phyloP scores from a whole-genome alignment of 257 asterid genomes.

The Solanum verrucosum region DNA sequence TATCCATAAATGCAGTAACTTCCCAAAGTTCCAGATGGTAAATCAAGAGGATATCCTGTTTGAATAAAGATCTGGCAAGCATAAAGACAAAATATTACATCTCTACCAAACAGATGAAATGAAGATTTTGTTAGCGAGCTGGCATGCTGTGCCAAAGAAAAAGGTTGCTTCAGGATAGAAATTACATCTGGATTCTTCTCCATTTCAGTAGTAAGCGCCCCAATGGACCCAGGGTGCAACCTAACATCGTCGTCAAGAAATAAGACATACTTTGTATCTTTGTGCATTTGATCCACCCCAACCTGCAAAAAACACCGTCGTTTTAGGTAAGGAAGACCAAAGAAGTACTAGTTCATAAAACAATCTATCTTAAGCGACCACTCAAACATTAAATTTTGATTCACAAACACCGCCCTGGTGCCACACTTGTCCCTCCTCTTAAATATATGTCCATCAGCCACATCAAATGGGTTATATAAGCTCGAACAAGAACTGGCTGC shows the following conservation, averaged over 20 bases:
- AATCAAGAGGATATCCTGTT: conserved; percentile 98
- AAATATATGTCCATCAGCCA: background rate
- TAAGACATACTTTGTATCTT: conserved; percentile 81
- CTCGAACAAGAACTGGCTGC: background rate
- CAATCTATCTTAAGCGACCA: background rate
- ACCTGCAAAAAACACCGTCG: conserved; percentile 33
- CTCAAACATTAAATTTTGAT: background rate
- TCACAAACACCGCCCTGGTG: background rate
- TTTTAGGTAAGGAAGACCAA: background rate
- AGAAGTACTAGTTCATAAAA: background rate
- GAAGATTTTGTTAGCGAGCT: background rate
- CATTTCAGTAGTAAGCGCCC: conserved; percentile 94
- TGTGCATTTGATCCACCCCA: conserved; percentile 93
- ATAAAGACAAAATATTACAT: conserved; percentile 5
- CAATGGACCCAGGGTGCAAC: conserved; percentile 97
- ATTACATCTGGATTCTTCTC: conserved; percentile 84
- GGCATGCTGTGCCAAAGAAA: background rate
- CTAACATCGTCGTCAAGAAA: conserved; percentile 97
- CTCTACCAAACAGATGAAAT: conserved; percentile 3
- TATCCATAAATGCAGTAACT: conserved; percentile 98
- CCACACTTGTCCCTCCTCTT: background rate
- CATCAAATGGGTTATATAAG: background rate
- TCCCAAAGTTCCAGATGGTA: conserved; percentile 98
- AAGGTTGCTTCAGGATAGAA: background rate
- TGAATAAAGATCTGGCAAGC: conserved; percentile 86